Conservation (phyloP, 2,329 filamentous ascomycete species). For the Ceratocystis eucalypticola region DNA sequence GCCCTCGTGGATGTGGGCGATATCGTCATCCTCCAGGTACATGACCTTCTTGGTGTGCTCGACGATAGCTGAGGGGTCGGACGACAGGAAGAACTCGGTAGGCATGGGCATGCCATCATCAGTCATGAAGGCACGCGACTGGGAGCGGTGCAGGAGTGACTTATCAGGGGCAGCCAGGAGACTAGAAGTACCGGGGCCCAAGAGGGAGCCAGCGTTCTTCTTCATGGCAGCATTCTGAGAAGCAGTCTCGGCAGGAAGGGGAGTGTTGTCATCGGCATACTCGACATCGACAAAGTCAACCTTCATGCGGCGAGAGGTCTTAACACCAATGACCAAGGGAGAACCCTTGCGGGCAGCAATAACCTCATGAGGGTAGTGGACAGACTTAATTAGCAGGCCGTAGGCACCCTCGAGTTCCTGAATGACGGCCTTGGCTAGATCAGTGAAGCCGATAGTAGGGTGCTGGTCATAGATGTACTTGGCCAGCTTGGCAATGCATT, state of each 20-base stretch:
- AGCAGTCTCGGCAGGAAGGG: slow-evolving; percentile 82
- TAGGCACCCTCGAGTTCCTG: slow-evolving; percentile 97
- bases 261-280: slow-evolving; percentile 72
- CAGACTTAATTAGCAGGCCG: slow-evolving; percentile 92
- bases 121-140: slow-evolving; percentile 96
- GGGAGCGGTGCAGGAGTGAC: slow-evolving; percentile 92
- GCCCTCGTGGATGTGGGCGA: slow-evolving; percentile 98
- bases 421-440: slow-evolving; percentile 93
- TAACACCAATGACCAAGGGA: slow-evolving; percentile 85
- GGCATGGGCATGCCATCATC: slow-evolving; percentile 97
- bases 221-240: slow-evolving; percentile 95
- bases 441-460: slow-evolving; percentile 87
- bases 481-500: slow-evolving; percentile 97
- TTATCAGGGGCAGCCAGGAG: slow-evolving; percentile 88
- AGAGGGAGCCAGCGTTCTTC: slow-evolving; percentile 60
- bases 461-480: slow-evolving; percentile 97
- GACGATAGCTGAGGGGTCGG: slow-evolving; percentile 93
- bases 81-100: slow-evolving; percentile 98
- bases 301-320: slow-evolving; percentile 98
- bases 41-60: slow-evolving; percentile 99
- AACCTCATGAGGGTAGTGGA: slow-evolving; percentile 95
- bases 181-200: slow-evolving; percentile 43
- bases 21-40: slow-evolving; percentile 98
- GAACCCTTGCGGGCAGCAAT: slow-evolving; percentile 98
- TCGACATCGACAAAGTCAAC: slow-evolving; percentile 99